Conservation (phyloP, 2,329 filamentous ascomycete species). For the Colletotrichum sojae region DNA sequence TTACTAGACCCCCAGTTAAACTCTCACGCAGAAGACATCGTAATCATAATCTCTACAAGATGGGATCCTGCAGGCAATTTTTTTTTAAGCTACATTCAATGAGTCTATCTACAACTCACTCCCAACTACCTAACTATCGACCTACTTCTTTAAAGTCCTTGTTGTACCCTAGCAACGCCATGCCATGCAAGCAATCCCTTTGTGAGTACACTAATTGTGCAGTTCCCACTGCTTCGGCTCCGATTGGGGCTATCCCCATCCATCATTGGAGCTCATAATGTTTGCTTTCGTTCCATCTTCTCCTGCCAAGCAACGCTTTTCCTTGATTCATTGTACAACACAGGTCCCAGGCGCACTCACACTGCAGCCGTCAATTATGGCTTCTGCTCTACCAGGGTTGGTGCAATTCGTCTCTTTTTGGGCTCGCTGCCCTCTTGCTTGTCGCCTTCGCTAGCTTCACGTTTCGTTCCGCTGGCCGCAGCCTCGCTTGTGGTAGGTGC, state of each 20-base stretch:
- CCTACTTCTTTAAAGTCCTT: slow-evolving; percentile 22
- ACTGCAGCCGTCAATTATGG: slow-evolving; percentile 13
- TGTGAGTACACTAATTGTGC: slow-evolving; percentile 14
- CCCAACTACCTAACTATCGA: slow-evolving; percentile 19
- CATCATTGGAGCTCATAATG: slow-evolving; percentile 17
- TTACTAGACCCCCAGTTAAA: too few relatives aligned
- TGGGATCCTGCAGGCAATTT: neutral
- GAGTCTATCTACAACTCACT: slow-evolving; percentile 10
- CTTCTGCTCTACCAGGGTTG: slow-evolving; percentile 67
- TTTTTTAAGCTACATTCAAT: neutral
- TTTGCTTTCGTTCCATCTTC: slow-evolving; percentile 19
- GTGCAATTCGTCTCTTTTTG: slow-evolving; percentile 80
- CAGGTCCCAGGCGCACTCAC: slow-evolving; percentile 4
- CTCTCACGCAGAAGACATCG: too few relatives aligned
- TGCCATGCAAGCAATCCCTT: slow-evolving; percentile 40
- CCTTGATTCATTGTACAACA: slow-evolving; percentile 38
- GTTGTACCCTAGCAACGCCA: slow-evolving; percentile 40
- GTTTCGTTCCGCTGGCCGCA: slow-evolving; percentile 62
- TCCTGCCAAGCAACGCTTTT: slow-evolving; percentile 38
- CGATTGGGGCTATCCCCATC: neutral
- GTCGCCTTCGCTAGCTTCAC: slow-evolving; percentile 70
- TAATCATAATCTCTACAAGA: neutral
- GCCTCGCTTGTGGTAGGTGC: slow-evolving; percentile 37
- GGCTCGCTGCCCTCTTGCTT: slow-evolving; percentile 67
- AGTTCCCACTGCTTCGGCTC: slow-evolving; percentile 1